Evolutionary conservation across 1,139 yeast genomes (phyloP).

Genomic region (Hyphopichia burtonii): DNA sequence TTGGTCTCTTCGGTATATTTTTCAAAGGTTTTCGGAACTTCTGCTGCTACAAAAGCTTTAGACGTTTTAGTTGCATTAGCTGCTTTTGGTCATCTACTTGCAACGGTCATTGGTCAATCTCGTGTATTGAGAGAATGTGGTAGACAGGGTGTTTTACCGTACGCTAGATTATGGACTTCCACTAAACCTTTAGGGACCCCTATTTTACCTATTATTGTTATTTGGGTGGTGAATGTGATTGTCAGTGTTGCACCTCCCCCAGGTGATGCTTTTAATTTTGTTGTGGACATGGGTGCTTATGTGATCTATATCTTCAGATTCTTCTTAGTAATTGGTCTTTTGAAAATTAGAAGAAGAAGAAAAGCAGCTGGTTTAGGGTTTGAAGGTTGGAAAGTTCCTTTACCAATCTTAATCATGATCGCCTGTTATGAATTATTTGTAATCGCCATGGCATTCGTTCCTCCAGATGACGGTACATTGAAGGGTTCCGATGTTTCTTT

Average conservation of each 20-base stretch:
- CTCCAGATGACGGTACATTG: constrained; percentile 33
- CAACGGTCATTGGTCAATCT: constrained; percentile 40
- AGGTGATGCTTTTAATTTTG: constrained; percentile 47
- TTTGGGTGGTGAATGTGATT: constrained; percentile 36
- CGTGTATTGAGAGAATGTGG: constrained; percentile 47
- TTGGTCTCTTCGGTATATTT: constrained; percentile 35
- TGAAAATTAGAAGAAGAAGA: constrained; percentile 34
- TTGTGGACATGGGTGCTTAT: constrained; percentile 33
- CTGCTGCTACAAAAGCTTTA: constrained; percentile 1
- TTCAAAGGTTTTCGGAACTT: constrained; percentile 16
- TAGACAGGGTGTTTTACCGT: constrained; percentile 48
- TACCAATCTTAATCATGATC: constrained; percentile 26
- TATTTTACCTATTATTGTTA: constrained; percentile 33
- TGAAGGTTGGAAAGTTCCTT: constrained; percentile 30
- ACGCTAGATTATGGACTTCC: constrained; percentile 36
- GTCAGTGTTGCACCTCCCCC: constrained; percentile 44
- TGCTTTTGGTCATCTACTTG: constrained; percentile 42
- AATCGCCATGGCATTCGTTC: constrained; percentile 39
- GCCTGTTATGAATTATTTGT: constrained; percentile 32
- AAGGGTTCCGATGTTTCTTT: too few relatives aligned
- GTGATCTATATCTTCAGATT: constrained; percentile 35
- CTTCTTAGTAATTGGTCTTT: constrained; percentile 32
- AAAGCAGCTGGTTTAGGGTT: constrained; percentile 33
- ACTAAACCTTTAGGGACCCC: constrained; percentile 46
- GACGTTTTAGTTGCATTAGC: constrained; percentile 40